Base-by-base conservation (phyloP, 2,329 filamentous ascomycete species). In the Allantophomopsis cytisporea region DNA sequence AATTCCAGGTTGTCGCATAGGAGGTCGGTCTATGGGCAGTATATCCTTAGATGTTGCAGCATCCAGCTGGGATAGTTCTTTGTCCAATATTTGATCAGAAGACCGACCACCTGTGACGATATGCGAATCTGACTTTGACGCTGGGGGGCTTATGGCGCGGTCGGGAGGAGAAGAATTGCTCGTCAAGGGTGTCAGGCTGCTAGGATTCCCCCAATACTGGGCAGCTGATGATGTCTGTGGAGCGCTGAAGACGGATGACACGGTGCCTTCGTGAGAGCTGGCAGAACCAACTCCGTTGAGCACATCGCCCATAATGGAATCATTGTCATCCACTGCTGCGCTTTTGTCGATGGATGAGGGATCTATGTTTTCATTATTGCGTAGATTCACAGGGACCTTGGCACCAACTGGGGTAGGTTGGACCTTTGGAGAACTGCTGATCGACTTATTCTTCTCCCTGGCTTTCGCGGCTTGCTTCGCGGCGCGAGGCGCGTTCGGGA, bases 281-380 rank as follows among this genome's bases (percentile, higher is more conserved):
- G 78, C 73, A 38, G 83, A 87, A 52, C 75, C 80, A 50, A 79
- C 70, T 45, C 75, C 78, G 58, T 80, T 81, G 53, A 81, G 69
- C 39, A 79, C 70, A 52, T 87, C 80, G 58, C 74, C 75, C 49
- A 71, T 64, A 43, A 66, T 54, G 45, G 68, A 72, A 47, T 77
- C 76, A 62, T 61, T 66, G 52, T 75, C 74, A 60, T 79, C 74
- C 42, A 45, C 43, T 34, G 42, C 36, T 14, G 44, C 40, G 28
- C 38, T 39, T n/a, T 36, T 36, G 32, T 45, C 49, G 39, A 21
- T 47, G 17, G 49, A 46, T 40, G 40, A 43, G 39, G 41, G 62
- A 47, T 57, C 38, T 20, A 42, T 39, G 32, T 42, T 43, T 45
- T 52, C 44, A 35, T 60, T 58, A 43, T 55, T 50, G 34, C 51